phyloP scores from a whole-genome alignment of 495 filamentous ascomycete genomes.

The Hypoxylon fuscum region DNA sequence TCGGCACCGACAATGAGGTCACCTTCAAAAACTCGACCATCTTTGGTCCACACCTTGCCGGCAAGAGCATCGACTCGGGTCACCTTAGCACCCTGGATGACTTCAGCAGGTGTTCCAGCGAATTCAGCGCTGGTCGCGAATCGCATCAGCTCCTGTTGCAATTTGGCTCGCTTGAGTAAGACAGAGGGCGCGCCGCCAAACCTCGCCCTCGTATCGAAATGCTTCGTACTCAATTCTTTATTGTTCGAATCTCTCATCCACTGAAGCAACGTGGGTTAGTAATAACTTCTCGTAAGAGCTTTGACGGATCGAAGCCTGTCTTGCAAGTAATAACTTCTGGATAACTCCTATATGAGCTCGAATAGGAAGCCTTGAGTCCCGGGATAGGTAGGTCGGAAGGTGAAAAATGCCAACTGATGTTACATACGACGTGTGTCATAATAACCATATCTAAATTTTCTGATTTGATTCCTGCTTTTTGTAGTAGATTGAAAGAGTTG shows the following conservation, averaged over 20 bases:
- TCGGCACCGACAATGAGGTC: constrained; percentile 43
- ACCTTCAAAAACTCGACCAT: constrained; percentile 37
- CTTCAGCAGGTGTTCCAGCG: constrained; percentile 33
- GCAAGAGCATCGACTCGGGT: constrained; percentile 32
- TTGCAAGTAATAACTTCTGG: too few relatives aligned
- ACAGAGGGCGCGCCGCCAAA: constrained; percentile 38
- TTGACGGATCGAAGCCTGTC: too few relatives aligned
- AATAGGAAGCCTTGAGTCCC: too few relatives aligned
- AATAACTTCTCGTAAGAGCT: too few relatives aligned
- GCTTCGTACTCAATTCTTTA: constrained; percentile 32
- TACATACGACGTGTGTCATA: constrained; percentile 40
- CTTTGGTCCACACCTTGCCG: constrained; percentile 41
- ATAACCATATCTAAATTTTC: constrained; percentile 38
- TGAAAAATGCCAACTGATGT: too few relatives aligned
- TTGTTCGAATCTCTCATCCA: constrained; percentile 35
- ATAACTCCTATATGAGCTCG: too few relatives aligned
- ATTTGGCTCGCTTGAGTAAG: constrained; percentile 34
- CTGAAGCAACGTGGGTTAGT: too few relatives aligned
- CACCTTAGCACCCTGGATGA: constrained; percentile 34
- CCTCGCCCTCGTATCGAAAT: constrained; percentile 38
- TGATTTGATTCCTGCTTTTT: constrained; percentile 35
- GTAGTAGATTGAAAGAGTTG: constrained; percentile 38
- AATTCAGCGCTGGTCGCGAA: constrained; percentile 39
- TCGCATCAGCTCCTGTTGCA: constrained; percentile 38
- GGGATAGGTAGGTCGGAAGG: too few relatives aligned